These are phyloP conservation scores for Coniochaeta prunicola DNA, from an alignment of 2,329 filamentous ascomycete genomes.

Conservation along the genomic window DNA sequence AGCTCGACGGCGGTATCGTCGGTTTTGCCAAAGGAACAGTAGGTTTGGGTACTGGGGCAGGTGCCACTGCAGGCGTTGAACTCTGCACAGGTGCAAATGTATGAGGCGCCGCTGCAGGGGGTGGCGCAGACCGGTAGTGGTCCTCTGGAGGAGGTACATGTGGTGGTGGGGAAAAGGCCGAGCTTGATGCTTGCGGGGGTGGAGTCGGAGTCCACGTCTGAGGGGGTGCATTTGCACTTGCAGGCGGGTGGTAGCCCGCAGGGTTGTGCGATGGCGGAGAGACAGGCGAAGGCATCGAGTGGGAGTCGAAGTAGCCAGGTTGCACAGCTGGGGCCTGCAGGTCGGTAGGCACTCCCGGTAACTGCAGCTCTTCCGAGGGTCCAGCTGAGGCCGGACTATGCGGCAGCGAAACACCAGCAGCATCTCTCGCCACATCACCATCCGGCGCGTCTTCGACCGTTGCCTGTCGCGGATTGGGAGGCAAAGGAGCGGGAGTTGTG, in stretches of 20 bases:
- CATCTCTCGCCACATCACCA: slow-evolving; percentile 24
- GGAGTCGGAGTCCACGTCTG: slow-evolving; percentile 12
- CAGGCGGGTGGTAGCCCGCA: slow-evolving; percentile 13
- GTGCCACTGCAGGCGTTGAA: slow-evolving; percentile 19
- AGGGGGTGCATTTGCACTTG: slow-evolving; percentile 16
- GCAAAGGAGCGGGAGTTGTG: background rate
- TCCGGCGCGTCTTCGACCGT: slow-evolving; percentile 49
- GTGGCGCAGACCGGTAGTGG: slow-evolving; percentile 23
- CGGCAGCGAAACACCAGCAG: slow-evolving; percentile 23
- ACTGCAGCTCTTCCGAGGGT: slow-evolving; percentile 16
- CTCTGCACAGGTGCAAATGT: slow-evolving; percentile 15
- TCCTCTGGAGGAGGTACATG: slow-evolving; percentile 21
- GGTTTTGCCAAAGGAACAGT: slow-evolving; percentile 11
- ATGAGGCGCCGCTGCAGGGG: slow-evolving; percentile 18
- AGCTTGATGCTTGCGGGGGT: slow-evolving; percentile 22
- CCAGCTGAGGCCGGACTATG: slow-evolving; percentile 29
- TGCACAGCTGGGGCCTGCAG: slow-evolving; percentile 7
- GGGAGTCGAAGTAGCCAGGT: slow-evolving; percentile 12
- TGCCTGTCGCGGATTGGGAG: slow-evolving; percentile 13
- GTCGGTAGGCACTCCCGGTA: slow-evolving; percentile 20
- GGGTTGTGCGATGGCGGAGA: slow-evolving; percentile 21
- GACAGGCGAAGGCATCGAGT: slow-evolving; percentile 16
- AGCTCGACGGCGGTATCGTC: slow-evolving; percentile 8
- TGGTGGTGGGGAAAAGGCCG: slow-evolving; percentile 15
- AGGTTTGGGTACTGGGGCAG: slow-evolving; percentile 17